A percentile compares a stretch with the other conserved stretches of the same genome.
Conservation (phyloP, 805 yeast species). For the Candida patagonica region DNA sequence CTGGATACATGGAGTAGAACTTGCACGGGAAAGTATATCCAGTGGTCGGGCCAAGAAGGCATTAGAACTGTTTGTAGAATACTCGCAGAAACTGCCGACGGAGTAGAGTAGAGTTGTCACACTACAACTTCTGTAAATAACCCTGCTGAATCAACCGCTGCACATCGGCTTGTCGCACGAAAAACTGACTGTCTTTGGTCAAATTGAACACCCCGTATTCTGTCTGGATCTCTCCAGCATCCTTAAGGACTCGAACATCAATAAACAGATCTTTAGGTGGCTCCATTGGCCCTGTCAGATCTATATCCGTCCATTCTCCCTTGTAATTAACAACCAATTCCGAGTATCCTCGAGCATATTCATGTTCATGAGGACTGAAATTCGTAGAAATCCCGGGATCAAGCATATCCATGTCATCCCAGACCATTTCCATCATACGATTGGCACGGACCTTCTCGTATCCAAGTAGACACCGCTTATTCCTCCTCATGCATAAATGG, state of each 20-base stretch:
- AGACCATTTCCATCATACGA: conserved; percentile 54
- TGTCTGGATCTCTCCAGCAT: conserved; percentile 95
- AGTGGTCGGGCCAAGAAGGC: conserved; percentile 60
- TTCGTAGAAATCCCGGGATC: conserved; percentile 30
- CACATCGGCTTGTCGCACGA: conserved; percentile 88
- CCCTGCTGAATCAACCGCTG: conserved; percentile 93
- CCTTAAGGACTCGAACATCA: conserved; percentile 86
- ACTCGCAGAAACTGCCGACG: neutral
- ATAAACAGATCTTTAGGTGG: conserved; percentile 91
- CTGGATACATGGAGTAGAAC: conserved; percentile 70
- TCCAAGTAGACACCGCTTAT: conserved; percentile 82
- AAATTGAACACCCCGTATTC: conserved; percentile 93
- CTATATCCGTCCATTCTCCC: conserved; percentile 72
- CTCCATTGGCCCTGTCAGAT: conserved; percentile 75
- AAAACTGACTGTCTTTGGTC: conserved; percentile 89
- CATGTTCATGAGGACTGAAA: conserved; percentile 72
- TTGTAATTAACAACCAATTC: conserved; percentile 68
- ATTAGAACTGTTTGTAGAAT: conserved; percentile 42
- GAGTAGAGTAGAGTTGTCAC: no score
- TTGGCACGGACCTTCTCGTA: conserved; percentile 67
- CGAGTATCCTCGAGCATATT: conserved; percentile 61
- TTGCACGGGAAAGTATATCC: conserved; percentile 60
- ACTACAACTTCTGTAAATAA: conserved; percentile 61
- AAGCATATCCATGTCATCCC: conserved; percentile 41
- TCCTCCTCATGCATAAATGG: conserved; percentile 70